These are phyloP conservation scores for Emericellopsis terricola DNA, from an alignment of 495 filamentous ascomycete genomes.

Conservation along the genomic window DNA sequence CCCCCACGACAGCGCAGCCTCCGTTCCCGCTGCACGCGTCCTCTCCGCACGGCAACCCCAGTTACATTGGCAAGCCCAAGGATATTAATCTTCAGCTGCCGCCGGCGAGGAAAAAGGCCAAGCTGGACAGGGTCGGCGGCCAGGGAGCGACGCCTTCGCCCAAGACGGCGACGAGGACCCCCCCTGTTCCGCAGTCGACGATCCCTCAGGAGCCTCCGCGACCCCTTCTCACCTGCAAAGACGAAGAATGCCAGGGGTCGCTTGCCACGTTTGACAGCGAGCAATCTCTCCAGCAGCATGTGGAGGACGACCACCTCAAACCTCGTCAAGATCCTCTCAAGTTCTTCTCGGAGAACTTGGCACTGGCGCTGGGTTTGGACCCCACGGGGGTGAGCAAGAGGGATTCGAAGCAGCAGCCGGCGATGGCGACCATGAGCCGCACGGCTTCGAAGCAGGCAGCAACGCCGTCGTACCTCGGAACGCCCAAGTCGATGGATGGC, in stretches of 20 bases:
- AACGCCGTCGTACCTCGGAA: slow-evolving; percentile 15
- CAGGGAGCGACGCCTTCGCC: slow-evolving; percentile 23
- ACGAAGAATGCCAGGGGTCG: slow-evolving; percentile 24
- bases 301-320: slow-evolving; percentile 33
- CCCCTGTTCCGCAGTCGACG: slow-evolving; percentile 15
- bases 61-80: slow-evolving; percentile 28
- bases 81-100: slow-evolving; percentile 33
- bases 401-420: slow-evolving; percentile 5
- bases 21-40: slow-evolving; percentile 50
- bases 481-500: slow-evolving; percentile 25
- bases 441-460: slow-evolving; percentile 25
- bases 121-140: slow-evolving; percentile 10
- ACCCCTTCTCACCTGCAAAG: slow-evolving; percentile 22
- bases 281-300: slow-evolving; percentile 31
- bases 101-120: slow-evolving; percentile 32
- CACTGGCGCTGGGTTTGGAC: slow-evolving; percentile 24
- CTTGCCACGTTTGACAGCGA: slow-evolving; percentile 33
- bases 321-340: slow-evolving; percentile 32
- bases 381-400: slow-evolving; percentile 20
- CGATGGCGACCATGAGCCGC: slow-evolving; percentile 12
- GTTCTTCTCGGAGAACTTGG: slow-evolving; percentile 28
- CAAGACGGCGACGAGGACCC: slow-evolving; percentile 24
- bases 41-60: slow-evolving; percentile 54
- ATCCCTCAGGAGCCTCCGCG: slow-evolving; percentile 11
- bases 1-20: slow-evolving; percentile 45